Evolutionary conservation across 768 basidiomycete genomes (phyloP).

Genomic region (Pseudohyphozyma bogoriensis): DNA sequence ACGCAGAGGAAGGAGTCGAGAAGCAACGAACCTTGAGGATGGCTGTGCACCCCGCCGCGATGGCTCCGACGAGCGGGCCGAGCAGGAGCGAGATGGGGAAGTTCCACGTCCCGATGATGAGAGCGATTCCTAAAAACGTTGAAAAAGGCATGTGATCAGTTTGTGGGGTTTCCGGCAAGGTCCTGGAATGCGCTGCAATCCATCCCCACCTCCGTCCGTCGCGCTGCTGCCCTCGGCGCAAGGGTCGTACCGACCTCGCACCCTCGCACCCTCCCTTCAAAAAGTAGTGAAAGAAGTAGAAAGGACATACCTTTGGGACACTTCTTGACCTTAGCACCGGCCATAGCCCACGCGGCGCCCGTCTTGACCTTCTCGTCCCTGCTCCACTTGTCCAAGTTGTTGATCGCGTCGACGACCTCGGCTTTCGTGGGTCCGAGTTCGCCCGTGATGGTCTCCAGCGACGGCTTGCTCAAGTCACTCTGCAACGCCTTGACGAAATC

Average conservation of each 20-base stretch:
- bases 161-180: too few relatives aligned
- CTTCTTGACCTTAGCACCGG: conserved; percentile 58
- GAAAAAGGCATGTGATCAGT: too few relatives aligned
- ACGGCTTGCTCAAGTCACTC: conserved; percentile 55
- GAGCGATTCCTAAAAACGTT: conserved; percentile 8
- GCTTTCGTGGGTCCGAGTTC: conserved; percentile 50
- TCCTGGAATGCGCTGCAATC: too few relatives aligned
- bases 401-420: conserved; percentile 49
- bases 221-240: too few relatives aligned
- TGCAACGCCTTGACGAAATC: conserved; percentile 52
- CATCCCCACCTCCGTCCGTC: too few relatives aligned
- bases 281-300: too few relatives aligned
- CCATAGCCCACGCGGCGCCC: conserved; percentile 48
- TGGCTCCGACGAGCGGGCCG: conserved; percentile 56
- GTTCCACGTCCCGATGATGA: conserved; percentile 36
- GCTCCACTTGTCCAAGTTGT: conserved; percentile 63
- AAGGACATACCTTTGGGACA: conserved; percentile 53
- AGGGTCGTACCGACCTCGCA: too few relatives aligned
- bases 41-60: conserved; percentile 66
- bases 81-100: conserved; percentile 49
- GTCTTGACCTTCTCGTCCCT: conserved; percentile 54
- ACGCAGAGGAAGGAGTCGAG: neutral
- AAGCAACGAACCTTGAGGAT: conserved; percentile 46
- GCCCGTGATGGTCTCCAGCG: conserved; percentile 52
- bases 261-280: too few relatives aligned